phyloP scores from a whole-genome alignment of 805 yeast genomes.

The Priceomyces castillae region DNA sequence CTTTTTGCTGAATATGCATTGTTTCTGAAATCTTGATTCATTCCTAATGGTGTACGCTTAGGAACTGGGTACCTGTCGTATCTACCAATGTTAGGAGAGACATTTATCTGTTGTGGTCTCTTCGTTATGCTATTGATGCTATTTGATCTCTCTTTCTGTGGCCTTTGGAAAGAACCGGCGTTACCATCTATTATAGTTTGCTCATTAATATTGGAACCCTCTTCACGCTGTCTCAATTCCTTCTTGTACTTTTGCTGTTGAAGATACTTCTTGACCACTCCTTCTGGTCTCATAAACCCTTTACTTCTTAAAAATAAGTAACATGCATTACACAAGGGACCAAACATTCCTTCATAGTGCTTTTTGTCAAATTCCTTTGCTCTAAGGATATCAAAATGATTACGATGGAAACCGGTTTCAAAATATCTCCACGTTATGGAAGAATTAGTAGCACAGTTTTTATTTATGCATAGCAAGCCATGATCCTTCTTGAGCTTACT shows the following conservation, averaged over 20 bases:
- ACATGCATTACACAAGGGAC: conserved; percentile 47
- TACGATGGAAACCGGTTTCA: conserved; percentile 38
- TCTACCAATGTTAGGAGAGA: conserved; percentile 26
- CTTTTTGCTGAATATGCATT: conserved; percentile 4
- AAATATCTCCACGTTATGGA: conserved; percentile 46
- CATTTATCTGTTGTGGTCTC: conserved; percentile 18
- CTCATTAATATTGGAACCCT: conserved; percentile 9
- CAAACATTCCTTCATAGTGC: conserved; percentile 46
- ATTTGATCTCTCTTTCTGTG: conserved; percentile 9
- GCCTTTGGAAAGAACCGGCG: neutral
- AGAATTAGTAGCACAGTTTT: conserved; percentile 36
- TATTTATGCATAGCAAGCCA: conserved; percentile 39
- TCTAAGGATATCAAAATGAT: conserved; percentile 35
- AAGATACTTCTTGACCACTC: conserved; percentile 43
- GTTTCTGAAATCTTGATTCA: conserved; percentile 31
- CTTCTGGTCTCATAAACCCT: conserved; percentile 46
- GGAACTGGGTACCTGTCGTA: conserved; percentile 37
- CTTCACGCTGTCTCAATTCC: conserved; percentile 31
- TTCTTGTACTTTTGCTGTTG: conserved; percentile 44
- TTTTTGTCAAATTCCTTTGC: conserved; percentile 39
- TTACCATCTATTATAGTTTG: conserved; percentile 1
- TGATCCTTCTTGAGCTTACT: conserved; percentile 38
- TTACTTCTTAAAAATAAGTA: conserved; percentile 40
- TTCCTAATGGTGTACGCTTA: conserved; percentile 36
- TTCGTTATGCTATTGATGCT: conserved; percentile 14